These are phyloP conservation scores for Penicillium sp. DNA, from an alignment of 2,329 filamentous ascomycete species.

Conservation along the genomic window DNA sequence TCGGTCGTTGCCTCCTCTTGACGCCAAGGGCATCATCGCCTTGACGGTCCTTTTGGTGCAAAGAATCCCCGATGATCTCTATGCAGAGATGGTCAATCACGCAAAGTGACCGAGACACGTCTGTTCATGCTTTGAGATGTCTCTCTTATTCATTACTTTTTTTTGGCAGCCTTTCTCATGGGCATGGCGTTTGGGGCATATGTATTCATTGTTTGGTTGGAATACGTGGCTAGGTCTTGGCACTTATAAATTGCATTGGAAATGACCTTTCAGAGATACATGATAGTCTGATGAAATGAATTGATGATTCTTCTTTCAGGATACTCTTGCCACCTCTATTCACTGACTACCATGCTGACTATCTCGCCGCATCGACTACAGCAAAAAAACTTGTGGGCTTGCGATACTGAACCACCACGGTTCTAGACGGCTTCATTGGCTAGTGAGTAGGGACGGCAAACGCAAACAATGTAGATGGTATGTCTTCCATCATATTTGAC, in stretches of 20 bases:
- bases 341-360: not conserved
- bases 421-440: not conserved
- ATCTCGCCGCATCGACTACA: not conserved
- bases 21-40: slow-evolving; percentile 81
- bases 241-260: slow-evolving; percentile 18
- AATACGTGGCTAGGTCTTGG: slow-evolving; percentile 8
- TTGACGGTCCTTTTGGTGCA: slow-evolving; percentile 84
- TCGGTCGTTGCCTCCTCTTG: slow-evolving; percentile 81
- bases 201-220: slow-evolving; percentile 13
- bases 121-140: slow-evolving; percentile 2
- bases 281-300: slow-evolving; percentile 26
- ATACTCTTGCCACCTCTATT: not conserved
- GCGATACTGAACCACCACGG: not conserved
- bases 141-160: not conserved
- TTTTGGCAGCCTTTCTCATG: not conserved
- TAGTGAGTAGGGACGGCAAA: not conserved
- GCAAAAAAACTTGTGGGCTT: not conserved
- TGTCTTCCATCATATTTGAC: not conserved
- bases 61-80: slow-evolving; percentile 88
- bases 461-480: not conserved
- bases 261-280: slow-evolving; percentile 19
- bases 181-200: slow-evolving; percentile 23
- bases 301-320: slow-evolving; percentile 19
- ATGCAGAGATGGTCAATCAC: slow-evolving; percentile 85
- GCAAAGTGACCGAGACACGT: slow-evolving; percentile 55